Percentiles rank a stretch among this genome's conserved stretches.
Conservation (phyloP, 2,329 filamentous ascomycete species). For the Cordyceps fumosorosea region DNA sequence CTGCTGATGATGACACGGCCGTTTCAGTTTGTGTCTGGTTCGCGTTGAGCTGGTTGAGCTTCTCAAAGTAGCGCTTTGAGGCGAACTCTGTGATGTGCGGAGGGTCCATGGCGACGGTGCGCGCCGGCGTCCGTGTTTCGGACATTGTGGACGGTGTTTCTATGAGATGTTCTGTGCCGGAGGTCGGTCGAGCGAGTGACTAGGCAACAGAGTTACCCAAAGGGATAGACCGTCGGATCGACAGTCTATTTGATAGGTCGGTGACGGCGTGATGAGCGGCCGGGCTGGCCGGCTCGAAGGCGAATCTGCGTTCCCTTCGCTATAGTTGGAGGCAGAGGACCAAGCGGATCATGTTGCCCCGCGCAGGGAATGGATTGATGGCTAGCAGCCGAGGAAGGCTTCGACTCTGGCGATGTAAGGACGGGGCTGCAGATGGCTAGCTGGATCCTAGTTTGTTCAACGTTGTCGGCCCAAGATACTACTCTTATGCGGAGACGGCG, state of each 20-base stretch:
- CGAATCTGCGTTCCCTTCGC: constrained; percentile 9
- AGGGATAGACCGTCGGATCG: constrained; percentile 9
- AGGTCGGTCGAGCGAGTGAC: constrained; percentile 19
- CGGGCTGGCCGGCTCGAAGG: constrained; percentile 13
- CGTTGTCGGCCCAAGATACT: not conserved
- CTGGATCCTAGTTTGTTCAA: not conserved
- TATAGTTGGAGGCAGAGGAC: constrained; percentile 1
- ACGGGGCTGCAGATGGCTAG: not conserved
- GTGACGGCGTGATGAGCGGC: constrained; percentile 5
- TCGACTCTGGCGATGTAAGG: not conserved
- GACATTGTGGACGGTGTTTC: constrained; percentile 24
- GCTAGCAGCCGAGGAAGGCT: not conserved
- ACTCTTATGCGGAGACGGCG: not conserved
- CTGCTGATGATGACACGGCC: constrained; percentile 16
- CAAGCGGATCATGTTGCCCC: constrained; percentile 11
- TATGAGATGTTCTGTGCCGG: not conserved
- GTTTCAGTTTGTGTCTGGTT: constrained; percentile 34
- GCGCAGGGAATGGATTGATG: not conserved
- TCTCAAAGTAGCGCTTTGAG: constrained; percentile 57
- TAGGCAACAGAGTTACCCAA: constrained; percentile 13
- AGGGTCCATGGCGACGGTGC: constrained; percentile 47
- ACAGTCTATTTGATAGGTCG: not conserved
- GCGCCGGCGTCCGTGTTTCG: constrained; percentile 21
- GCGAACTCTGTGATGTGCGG: constrained; percentile 60
- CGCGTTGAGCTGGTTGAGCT: constrained; percentile 49